Conservation (phyloP, 163 green algal species). For the Smithsoniella earleae region DNA sequence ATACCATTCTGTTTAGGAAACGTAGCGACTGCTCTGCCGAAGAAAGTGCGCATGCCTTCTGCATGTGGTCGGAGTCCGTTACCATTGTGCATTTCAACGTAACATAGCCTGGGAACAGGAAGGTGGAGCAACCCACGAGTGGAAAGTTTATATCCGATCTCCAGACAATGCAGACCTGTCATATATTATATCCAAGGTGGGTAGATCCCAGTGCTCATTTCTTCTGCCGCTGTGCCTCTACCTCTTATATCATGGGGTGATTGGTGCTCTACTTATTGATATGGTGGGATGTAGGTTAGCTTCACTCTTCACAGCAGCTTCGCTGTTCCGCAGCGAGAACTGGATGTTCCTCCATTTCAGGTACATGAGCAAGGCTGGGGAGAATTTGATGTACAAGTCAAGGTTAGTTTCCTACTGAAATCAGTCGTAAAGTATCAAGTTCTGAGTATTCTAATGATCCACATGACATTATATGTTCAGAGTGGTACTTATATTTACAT, state of each 20-base stretch:
- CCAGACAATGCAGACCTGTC: constrained; percentile 16
- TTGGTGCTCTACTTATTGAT: no score
- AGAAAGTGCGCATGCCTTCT: constrained; percentile 11
- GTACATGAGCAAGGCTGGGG: constrained; percentile 26
- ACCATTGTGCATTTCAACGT: background rate
- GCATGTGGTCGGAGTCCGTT: background rate
- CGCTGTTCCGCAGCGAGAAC: constrained; percentile 7
- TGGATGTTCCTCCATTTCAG: background rate
- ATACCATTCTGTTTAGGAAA: constrained; percentile 19
- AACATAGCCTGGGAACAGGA: background rate
- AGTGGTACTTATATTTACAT: no score
- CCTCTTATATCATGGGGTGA: background rate
- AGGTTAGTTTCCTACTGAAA: no score
- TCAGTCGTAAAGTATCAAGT: no score
- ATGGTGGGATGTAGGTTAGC: background rate
- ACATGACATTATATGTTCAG: no score
- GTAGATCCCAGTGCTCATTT: background rate
- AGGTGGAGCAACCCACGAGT: constrained; percentile 14
- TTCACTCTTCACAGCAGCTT: constrained; percentile 23
- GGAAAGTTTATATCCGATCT: constrained; percentile 16
- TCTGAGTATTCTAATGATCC: no score
- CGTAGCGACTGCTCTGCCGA: background rate
- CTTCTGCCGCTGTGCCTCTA: background rate
- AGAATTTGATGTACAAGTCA: constrained; percentile 24
- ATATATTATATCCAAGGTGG: constrained; percentile 27